Percentiles rank a stretch among this genome's conserved stretches.
Conservation (phyloP, 345 rosid species). For the Gossypium raimondii region DNA sequence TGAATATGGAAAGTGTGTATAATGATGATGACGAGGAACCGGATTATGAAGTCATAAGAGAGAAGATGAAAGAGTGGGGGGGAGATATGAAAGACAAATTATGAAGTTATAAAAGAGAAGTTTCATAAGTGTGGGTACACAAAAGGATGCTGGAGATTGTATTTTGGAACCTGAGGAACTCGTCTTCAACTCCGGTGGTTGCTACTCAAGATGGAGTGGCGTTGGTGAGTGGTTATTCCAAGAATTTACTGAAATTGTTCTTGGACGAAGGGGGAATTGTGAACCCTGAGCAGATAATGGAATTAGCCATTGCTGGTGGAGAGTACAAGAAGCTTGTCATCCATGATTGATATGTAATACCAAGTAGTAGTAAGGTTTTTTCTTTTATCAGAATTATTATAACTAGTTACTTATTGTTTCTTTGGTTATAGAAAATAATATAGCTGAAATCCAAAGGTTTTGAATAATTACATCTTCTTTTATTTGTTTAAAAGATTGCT, state of each 20-base stretch:
- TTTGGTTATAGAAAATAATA: not conserved
- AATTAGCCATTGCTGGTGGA: slow-evolving; percentile 13
- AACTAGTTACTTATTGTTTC: not conserved
- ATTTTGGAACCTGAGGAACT: slow-evolving; percentile 22
- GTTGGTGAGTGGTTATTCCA: slow-evolving; percentile 23
- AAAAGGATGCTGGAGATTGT: slow-evolving; percentile 19
- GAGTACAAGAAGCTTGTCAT: slow-evolving; percentile 16
- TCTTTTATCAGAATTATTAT: too few species aligned
- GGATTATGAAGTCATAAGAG: too few species aligned
- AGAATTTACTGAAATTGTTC: slow-evolving; percentile 25
- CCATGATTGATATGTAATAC: slow-evolving; percentile 4
- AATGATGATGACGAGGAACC: not conserved
- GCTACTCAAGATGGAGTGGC: slow-evolving; percentile 17
- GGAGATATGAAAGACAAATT: slow-evolving; percentile 7
- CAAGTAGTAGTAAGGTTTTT: not conserved
- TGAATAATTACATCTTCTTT: not conserved
- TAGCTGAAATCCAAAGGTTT: not conserved
- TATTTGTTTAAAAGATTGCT: not conserved
- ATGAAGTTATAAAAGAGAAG: slow-evolving; percentile 13
- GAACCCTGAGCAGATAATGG: slow-evolving; percentile 20
- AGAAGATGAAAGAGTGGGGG: not conserved
- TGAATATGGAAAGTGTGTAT: not conserved
- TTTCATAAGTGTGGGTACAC: slow-evolving; percentile 12
- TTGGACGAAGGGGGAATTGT: slow-evolving; percentile 19
- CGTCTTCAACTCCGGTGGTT: slow-evolving; percentile 10